A percentile compares a stretch with the other conserved stretches of the same genome.
Evolutionary conservation across 1,139 yeast species (phyloP).

Genomic region (Hyphopichia fennica): DNA sequence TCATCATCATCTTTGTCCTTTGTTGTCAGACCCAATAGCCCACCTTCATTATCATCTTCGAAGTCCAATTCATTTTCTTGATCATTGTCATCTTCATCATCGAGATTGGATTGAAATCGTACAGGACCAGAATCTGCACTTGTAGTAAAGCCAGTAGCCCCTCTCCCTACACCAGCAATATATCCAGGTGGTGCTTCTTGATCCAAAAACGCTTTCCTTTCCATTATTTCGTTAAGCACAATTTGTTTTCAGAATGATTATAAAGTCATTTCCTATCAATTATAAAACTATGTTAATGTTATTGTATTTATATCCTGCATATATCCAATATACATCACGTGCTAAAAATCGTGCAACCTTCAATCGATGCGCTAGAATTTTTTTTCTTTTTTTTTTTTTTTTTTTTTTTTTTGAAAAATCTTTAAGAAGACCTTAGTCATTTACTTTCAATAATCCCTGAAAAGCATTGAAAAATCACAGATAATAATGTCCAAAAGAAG

Average conservation of each 20-base stretch:
- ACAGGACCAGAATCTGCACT: slow-evolving; percentile 71
- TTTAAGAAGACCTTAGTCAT: not conserved
- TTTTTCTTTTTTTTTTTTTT: not conserved
- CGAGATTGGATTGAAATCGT: slow-evolving; percentile 31
- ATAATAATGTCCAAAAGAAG: slow-evolving; percentile 63
- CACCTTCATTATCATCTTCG: slow-evolving; percentile 18
- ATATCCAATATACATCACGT: not conserved
- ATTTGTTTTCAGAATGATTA: too few species aligned
- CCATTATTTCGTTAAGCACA: slow-evolving; percentile 34
- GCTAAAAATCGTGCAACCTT: too few species aligned
- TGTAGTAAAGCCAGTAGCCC: slow-evolving; percentile 91
- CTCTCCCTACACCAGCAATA: slow-evolving; percentile 91
- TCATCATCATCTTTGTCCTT: slow-evolving; percentile 51
- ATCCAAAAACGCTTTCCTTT: slow-evolving; percentile 66
- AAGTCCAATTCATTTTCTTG: slow-evolving; percentile 22
- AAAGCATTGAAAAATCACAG: too few species aligned
- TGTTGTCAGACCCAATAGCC: slow-evolving; percentile 27
- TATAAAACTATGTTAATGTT: too few species aligned
- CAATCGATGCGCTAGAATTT: not conserved
- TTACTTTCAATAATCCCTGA: too few species aligned
- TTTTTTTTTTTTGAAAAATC: not conserved
- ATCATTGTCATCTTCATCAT: slow-evolving; percentile 26
- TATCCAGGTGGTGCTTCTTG: slow-evolving; percentile 90
- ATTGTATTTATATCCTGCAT: too few species aligned
- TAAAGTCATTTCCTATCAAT: too few species aligned